Conservation (phyloP, 208 protist species). For the Strigomonas culicis region DNA sequence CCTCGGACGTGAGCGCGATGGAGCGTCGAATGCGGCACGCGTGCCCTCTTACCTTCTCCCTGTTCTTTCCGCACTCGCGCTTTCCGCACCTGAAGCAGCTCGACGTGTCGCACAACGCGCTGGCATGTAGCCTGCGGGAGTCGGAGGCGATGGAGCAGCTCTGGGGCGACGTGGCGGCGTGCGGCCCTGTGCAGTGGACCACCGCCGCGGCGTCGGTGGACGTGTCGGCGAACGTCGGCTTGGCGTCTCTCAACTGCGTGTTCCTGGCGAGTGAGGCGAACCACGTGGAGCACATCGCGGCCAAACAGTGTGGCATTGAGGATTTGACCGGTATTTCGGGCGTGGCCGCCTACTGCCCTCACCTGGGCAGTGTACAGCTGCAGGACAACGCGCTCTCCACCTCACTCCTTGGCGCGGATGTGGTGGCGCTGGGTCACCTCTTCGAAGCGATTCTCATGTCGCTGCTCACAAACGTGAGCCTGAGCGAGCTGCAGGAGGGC, state of each 20-base stretch:
- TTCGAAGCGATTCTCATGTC: constrained; percentile 10
- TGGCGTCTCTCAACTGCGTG: constrained; percentile 47
- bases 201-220: constrained; percentile 19
- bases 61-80: constrained; percentile 3
- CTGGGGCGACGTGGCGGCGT: constrained; percentile 20
- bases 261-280: constrained; percentile 20
- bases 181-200: constrained; percentile 9
- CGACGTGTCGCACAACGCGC: constrained; percentile 62
- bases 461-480: neutral
- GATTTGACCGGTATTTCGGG: constrained; percentile 30
- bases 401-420: constrained; percentile 16
- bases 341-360: constrained; percentile 12
- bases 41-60: constrained; percentile 3
- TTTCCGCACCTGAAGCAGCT: constrained; percentile 14
- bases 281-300: constrained; percentile 11
- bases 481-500: too few relatives aligned
- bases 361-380: constrained; percentile 22
- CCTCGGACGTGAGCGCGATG: neutral
- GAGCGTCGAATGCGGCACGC: neutral
- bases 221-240: constrained; percentile 37
- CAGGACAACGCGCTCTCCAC: constrained; percentile 25
- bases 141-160: constrained; percentile 48
- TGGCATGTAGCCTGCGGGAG: constrained; percentile 39
- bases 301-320: constrained; percentile 16
- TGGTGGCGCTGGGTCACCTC: constrained; percentile 13